Percentiles rank a stretch among this genome's conserved stretches.
phyloP scores from a whole-genome alignment of 768 basidiomycete genomes.

The Suillus subaureus region DNA sequence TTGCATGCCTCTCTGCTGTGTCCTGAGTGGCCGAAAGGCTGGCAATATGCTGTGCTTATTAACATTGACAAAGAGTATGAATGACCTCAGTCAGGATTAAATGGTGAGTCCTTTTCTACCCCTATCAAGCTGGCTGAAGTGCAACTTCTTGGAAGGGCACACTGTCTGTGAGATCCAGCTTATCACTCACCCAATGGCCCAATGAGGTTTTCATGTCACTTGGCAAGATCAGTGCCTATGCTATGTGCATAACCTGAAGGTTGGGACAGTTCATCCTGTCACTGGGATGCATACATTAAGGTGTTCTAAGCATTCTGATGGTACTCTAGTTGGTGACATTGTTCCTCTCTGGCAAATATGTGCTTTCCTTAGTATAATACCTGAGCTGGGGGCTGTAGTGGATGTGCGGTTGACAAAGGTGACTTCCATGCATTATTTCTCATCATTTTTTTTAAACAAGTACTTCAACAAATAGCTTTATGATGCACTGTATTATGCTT shows the following conservation, averaged over 20 bases:
- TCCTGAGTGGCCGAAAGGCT: constrained; percentile 22
- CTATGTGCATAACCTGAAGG: not conserved
- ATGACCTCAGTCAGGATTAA: constrained; percentile 18
- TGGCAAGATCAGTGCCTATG: not conserved
- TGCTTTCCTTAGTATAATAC: too few species aligned
- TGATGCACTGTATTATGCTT: too few species aligned
- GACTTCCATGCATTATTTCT: too few species aligned
- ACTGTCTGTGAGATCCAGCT: not conserved
- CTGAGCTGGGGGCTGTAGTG: too few species aligned
- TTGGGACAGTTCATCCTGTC: not conserved
- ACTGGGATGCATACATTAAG: not conserved
- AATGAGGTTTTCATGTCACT: not conserved
- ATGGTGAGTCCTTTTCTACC: constrained; percentile 7
- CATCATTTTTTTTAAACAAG: too few species aligned
- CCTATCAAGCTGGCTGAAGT: too few species aligned
- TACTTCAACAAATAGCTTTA: too few species aligned
- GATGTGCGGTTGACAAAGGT: too few species aligned
- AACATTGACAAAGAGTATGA: constrained; percentile 21
- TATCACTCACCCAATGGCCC: not conserved
- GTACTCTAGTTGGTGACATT: not conserved
- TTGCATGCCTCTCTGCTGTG: constrained; percentile 25
- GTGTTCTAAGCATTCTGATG: not conserved
- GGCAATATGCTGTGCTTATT: constrained; percentile 21
- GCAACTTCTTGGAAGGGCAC: too few species aligned
- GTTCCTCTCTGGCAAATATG: too few species aligned